Evolutionary conservation across 2,329 filamentous ascomycete species (phyloP), one percentile per base, ranked within the genome.

Genomic region (Aspergillus amoenus): DNA sequence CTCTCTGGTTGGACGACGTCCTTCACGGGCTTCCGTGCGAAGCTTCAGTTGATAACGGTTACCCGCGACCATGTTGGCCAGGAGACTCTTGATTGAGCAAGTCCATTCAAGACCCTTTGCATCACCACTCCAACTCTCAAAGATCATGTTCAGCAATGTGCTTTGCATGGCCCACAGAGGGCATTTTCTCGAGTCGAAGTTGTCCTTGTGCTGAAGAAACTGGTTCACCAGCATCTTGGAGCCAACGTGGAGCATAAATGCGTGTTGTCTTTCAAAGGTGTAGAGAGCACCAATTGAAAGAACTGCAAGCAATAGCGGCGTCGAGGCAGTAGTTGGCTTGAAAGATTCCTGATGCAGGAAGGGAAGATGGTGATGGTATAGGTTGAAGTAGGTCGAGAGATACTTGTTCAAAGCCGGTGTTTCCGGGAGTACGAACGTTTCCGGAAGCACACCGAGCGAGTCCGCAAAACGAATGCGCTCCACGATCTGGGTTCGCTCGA

Each of bases 111-210:
- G 83, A 39, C 94, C 94, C 77, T 97, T 97, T 37, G 94, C 89
- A 70, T 97, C 94, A 68, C 94, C 94, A 73, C 94, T 97, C 94
- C 94, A 99, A 81, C 93, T 97, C 55, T 94, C 92, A 73, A 99
- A 97, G 64, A 97, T 88, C 94, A 97, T 97, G 81, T 99, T 99
- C 57, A 99, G 81, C 53, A 99, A 80, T 3, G 93, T 96, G 73
- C 91, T 91, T 74, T 99, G 94, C 91, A 97, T 97, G 47, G 93
- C 94, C 93, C 94, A 97, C 13, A 99, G 78, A 4, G 94, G 94
- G 69, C 93, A 97, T 75, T 97, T 97, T 67, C 93, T 88, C 8
- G 94, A 97, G 80, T 93, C 96, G 75, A 97, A 97, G 77, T 96
- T 96, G 74, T 97, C 93, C 81, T 97, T 97, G 79, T 97, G 95